phyloP scores from a whole-genome alignment of 257 asterid species.

The Nicotiana obtusifolia region DNA sequence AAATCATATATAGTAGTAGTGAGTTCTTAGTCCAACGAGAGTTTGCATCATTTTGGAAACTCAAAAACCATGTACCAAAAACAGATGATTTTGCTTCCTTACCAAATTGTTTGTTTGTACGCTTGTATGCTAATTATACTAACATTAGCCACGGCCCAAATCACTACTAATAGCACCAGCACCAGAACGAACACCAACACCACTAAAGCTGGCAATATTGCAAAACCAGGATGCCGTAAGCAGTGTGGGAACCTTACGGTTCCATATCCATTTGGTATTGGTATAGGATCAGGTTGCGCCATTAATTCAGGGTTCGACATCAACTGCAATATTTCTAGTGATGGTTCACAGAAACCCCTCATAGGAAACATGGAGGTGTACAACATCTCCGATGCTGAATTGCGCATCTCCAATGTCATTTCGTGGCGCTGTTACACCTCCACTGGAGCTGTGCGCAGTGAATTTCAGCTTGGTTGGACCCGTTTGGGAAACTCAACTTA shows the following conservation, averaged over 20 bases:
- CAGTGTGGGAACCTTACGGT: slow-evolving; percentile 42
- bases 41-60: not conserved
- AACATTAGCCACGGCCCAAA: not conserved
- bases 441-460: slow-evolving; percentile 2
- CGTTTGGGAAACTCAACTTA: not conserved
- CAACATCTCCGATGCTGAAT: slow-evolving; percentile 46
- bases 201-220: slow-evolving; percentile 10
- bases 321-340: slow-evolving; percentile 27
- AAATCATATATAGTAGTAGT: too few relatives aligned
- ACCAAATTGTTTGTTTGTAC: not conserved
- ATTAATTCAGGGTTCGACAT: slow-evolving; percentile 22
- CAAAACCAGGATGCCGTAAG: slow-evolving; percentile 34
- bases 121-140: not conserved
- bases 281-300: slow-evolving; percentile 29
- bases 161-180: not conserved
- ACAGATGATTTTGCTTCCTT: not conserved
- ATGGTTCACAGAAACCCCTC: not conserved
- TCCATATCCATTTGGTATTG: slow-evolving; percentile 47
- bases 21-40: not conserved
- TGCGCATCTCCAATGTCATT: slow-evolving; percentile 38
- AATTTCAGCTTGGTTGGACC: slow-evolving; percentile 15
- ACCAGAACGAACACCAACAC: not conserved
- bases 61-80: not conserved
- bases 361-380: slow-evolving; percentile 6
- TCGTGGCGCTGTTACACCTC: slow-evolving; percentile 37